Evolutionary conservation across 352 stramenopile species (phyloP), one percentile per base, ranked within the genome.

Genomic region (Pythium dissotocum): DNA sequence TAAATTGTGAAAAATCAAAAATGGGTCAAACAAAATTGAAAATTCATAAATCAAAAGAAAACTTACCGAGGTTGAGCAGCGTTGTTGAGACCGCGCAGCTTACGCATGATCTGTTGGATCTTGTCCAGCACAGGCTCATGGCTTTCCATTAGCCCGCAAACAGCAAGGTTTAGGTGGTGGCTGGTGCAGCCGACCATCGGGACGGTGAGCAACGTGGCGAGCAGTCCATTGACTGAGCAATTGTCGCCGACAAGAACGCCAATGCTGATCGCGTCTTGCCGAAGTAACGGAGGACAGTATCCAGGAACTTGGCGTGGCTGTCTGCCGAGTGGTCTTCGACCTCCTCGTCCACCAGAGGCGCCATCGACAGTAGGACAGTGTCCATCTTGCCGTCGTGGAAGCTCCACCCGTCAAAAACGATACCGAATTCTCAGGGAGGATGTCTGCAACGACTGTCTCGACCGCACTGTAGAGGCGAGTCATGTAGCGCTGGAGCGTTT

Each of bases 261-360:
- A n/a, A n/a, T n/a, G n/a, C n/a, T n/a, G 36, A 59, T 30, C 46
- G 2, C 13, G n/a, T 55, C 18, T 65, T 70, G 21, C 64, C 64
- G 26, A 61, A 70, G 49, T 60, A 36, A 44, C 18, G n/a, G 49
- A 56, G 49, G 16, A 56, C 49, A 26, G 24, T 62, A 21, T 18
- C 24, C 24, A 65, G 28, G 49, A 58, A 65, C 6, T 16, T 26
- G 2, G 18, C 35, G 28, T 70, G 63, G n/a, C 53, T 24, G 6
- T 62, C 12, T 5, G 64, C 35, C 14, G 24, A 62, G 32, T 62
- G 56, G 44, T 61, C 64, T 2, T 57, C 38, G 9, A 21, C 36
- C 32, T 55, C 46, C 9, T 65, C 35, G 14, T 65, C 49, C 36
- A 65, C 24, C 6, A 70, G 44, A 8, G 56, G 56, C 2, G 42